A percentile compares a stretch with the other conserved stretches of the same genome.
Evolutionary conservation across 768 basidiomycete species (phyloP).

Genomic region (Agaricus sinodeliciosus): DNA sequence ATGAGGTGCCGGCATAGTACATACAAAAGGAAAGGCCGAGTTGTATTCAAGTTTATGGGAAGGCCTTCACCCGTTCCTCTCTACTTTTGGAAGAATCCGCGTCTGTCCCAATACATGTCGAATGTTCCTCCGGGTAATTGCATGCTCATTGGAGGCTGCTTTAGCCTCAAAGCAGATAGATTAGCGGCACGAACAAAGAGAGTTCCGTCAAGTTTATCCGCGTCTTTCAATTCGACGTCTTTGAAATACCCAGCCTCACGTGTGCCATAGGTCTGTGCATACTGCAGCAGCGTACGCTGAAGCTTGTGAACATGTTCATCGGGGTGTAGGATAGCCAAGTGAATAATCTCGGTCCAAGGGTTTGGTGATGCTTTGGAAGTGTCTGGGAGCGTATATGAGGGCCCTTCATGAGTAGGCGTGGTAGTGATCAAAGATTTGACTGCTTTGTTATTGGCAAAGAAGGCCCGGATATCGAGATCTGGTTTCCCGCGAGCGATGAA

Average conservation of each 20-base stretch:
- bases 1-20: too few relatives aligned
- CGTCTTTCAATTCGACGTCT: constrained; percentile 31
- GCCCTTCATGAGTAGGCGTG: constrained; percentile 8
- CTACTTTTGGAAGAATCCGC: neutral
- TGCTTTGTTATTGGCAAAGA: constrained; percentile 26
- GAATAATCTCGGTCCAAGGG: constrained; percentile 52
- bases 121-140: too few relatives aligned
- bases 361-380: constrained; percentile 34
- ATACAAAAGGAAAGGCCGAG: too few relatives aligned
- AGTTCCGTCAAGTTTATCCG: constrained; percentile 47
- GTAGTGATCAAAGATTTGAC: neutral
- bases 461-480: constrained; percentile 38
- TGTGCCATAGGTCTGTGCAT: constrained; percentile 12
- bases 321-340: constrained; percentile 46
- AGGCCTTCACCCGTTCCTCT: too few relatives aligned
- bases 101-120: neutral
- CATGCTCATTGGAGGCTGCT: neutral
- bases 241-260: constrained; percentile 8
- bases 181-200: constrained; percentile 52
- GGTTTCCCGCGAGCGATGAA: constrained; percentile 55
- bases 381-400: neutral
- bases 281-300: constrained; percentile 30
- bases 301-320: constrained; percentile 44
- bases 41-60: too few relatives aligned
- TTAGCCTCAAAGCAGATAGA: constrained; percentile 33